Evolutionary conservation across 73 alveolate genomes (phyloP), one percentile per base, ranked within the genome.

Genomic region (Uronychia setigera): DNA sequence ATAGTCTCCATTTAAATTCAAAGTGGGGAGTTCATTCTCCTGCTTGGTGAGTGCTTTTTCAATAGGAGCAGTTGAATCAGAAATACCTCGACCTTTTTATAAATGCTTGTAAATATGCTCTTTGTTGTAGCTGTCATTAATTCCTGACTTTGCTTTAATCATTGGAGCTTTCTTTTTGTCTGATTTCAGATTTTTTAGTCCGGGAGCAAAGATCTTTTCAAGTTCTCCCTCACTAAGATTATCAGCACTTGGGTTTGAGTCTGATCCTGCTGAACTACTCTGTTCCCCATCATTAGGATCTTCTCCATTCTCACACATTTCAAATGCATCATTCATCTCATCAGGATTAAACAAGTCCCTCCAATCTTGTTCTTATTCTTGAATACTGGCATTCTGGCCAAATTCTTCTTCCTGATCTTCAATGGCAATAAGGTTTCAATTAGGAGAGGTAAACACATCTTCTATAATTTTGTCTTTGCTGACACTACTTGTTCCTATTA

Each of bases 241-340:
- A 26, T 67, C 79, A 5, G 29, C 79, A 67, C 34, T 26, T 67
- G 79, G 79, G 30, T 67, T 67, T 25, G 34, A 26, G 29, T 67
- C 79, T 67, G 79, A 67, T 19, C 67, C 67, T 5, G 79, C 79
- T 5, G 34, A 26, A 13, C 34, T 26, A 13, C 29, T 26, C 30
- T 25, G 14, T 67, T 67, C 79, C 32, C 5, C 29, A 13, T 67
- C 79, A 67, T 67, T 26, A 28, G 79, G 79, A 67, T 67, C 79
- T 26, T 67, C 79, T 25, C 79, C 79, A 1, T 67, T 67, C 79
- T 67, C 79, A 67, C 29, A 67, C 14, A 67, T 13, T 26, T 26
- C 29, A 26, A 26, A 67, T 9, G 88, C 88, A 26, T 87, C 82
- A 1, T 60, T 85, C 25, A 87, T 11, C 74, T 87, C 93, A 33